Evolutionary conservation across 345 rosid genomes (phyloP), one percentile per base, ranked within the genome.

Genomic region (Cardamine resedifolia): DNA sequence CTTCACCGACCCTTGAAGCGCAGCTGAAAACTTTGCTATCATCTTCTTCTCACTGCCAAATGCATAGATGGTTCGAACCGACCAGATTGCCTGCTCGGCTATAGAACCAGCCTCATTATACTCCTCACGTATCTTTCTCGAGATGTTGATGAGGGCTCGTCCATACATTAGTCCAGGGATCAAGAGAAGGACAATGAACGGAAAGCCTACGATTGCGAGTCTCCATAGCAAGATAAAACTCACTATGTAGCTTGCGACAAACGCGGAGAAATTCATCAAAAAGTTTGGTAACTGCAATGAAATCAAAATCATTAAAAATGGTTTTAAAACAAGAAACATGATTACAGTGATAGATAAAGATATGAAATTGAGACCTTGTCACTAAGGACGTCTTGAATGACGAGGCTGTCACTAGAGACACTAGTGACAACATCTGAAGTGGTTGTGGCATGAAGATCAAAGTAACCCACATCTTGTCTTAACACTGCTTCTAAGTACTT

Each of bases 311-410:
- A 49, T 49, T 15, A 18, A 45, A 51, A 51, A 21, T 85, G 84
- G 76, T 87, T 94, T 83, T 12, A 11, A 7, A 51, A 51, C 30
- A 51, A 12, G 16, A 11, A 51, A 5, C 30, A 50, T 11, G n/a
- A 12, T 50, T 50, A 21, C 10, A 23, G 23, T 11, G 3, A 11
- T 23, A 23, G 28, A 50, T 33, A 33, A 23, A n/a, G 20, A 39
- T 10, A 33, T 51, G 56, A 55, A 56, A 55, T 15, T 36, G 58
- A 30, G 47, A 92, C 98, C 98, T 92, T 92, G 80, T 90, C 97
- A 57, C 97, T 90, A 31, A 90, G 85, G 82, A 96, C 87, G 78
- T 92, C 97, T 87, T 92, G 98, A 67, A 92, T 87, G n/a, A 90
- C 88, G 36, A 92, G 85, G 44, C 93, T 92, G 73, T 92, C 98